A percentile compares a stretch with the other conserved stretches of the same genome.
Evolutionary conservation across 2,329 filamentous ascomycete genomes (phyloP).

Genomic region (Sodiomyces alkalinus): DNA sequence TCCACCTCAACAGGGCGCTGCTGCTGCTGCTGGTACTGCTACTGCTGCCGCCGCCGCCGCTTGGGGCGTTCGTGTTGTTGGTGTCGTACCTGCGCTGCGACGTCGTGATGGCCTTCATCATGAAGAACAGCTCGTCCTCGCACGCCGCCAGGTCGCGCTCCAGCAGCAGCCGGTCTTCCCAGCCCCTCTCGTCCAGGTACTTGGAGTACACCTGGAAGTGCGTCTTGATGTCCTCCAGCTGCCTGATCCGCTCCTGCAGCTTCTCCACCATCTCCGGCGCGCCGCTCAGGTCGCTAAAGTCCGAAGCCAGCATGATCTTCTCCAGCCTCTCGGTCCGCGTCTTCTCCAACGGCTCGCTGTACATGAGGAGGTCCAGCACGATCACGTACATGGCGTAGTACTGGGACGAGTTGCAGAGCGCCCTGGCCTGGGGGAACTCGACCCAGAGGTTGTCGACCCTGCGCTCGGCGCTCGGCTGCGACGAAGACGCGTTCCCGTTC

Average conservation of each 20-base stretch:
- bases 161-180: constrained; percentile 78
- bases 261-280: constrained; percentile 85
- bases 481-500: constrained; percentile 19
- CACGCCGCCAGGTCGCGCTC: constrained; percentile 80
- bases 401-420: constrained; percentile 92
- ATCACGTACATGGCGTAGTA: constrained; percentile 99
- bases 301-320: constrained; percentile 97
- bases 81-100: constrained; percentile 77
- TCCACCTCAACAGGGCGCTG: constrained; percentile 76
- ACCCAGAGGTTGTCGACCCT: constrained; percentile 96
- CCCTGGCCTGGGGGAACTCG: constrained; percentile 84
- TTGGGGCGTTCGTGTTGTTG: no score
- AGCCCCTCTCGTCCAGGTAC: constrained; percentile 74
- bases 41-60: no score
- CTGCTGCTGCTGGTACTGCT: constrained; percentile 56
- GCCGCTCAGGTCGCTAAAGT: constrained; percentile 92
- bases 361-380: constrained; percentile 86
- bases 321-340: constrained; percentile 89
- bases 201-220: constrained; percentile 90
- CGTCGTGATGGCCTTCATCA: constrained; percentile 99
- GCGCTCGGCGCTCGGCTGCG: constrained; percentile 47
- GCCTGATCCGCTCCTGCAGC: constrained; percentile 81
- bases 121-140: constrained; percentile 96
- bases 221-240: constrained; percentile 89
- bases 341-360: constrained; percentile 92